phyloP scores from a whole-genome alignment of 2,329 filamentous ascomycete genomes.

The Rhynchosporium agropyri region DNA sequence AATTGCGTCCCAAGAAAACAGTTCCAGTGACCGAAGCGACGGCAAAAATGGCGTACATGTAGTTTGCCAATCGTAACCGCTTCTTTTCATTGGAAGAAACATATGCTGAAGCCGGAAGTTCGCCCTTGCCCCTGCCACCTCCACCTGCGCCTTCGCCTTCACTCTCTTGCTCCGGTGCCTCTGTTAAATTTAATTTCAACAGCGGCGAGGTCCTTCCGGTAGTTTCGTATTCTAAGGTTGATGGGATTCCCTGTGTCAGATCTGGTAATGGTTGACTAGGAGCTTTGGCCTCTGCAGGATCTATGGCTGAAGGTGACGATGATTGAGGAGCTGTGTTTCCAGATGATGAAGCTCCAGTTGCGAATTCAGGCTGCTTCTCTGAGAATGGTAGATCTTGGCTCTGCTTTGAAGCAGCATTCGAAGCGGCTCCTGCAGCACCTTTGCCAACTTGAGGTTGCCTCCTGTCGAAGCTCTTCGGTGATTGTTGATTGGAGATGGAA shows the following conservation, averaged over 20 bases:
- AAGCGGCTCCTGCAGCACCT: slow-evolving; percentile 25
- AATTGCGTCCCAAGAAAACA: slow-evolving; percentile 83
- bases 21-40: slow-evolving; percentile 54
- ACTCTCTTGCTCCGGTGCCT: slow-evolving; percentile 45
- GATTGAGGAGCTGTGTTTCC: slow-evolving; percentile 44
- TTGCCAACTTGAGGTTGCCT: slow-evolving; percentile 31
- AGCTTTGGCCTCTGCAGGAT: slow-evolving; percentile 48
- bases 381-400: slow-evolving; percentile 31
- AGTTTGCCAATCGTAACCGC: slow-evolving; percentile 74
- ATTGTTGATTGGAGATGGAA: slow-evolving; percentile 28
- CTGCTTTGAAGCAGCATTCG: slow-evolving; percentile 26
- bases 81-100: slow-evolving; percentile 88
- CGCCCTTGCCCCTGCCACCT: slow-evolving; percentile 59
- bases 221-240: slow-evolving; percentile 81
- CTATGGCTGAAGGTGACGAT: slow-evolving; percentile 42
- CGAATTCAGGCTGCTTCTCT: slow-evolving; percentile 37
- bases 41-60: slow-evolving; percentile 66
- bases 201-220: slow-evolving; percentile 45
- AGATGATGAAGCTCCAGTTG: slow-evolving; percentile 43
- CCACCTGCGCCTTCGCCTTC: slow-evolving; percentile 49
- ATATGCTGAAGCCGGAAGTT: slow-evolving; percentile 79
- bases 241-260: slow-evolving; percentile 91
- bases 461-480: slow-evolving; percentile 29
- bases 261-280: slow-evolving; percentile 77
- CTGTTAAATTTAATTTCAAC: slow-evolving; percentile 58